phyloP scores from a whole-genome alignment of 257 asterid genomes.

The Solanum bulbocastanum region DNA sequence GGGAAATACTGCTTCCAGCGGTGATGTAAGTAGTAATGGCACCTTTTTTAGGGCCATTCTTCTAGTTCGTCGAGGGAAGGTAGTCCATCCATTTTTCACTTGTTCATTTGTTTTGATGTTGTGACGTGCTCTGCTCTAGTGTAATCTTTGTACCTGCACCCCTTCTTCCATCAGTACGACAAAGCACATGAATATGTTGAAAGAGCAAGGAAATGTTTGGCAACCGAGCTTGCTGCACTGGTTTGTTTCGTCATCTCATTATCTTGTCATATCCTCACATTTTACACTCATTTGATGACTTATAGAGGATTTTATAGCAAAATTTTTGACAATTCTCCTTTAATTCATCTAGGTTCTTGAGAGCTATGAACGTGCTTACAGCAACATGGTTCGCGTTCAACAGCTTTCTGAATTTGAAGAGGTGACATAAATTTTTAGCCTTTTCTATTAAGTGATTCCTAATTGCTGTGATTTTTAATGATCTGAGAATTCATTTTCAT shows the following conservation, averaged over 20 bases:
- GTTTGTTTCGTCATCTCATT: slow-evolving; percentile 42
- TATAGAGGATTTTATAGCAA: neutral
- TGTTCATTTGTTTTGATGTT: slow-evolving; percentile 1
- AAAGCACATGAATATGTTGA: slow-evolving; percentile 93
- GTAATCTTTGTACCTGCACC: neutral
- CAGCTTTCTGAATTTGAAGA: slow-evolving; percentile 94
- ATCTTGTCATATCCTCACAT: neutral
- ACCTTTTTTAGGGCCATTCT: slow-evolving; percentile 82
- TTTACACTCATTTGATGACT: neutral
- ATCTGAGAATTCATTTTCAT: slow-evolving; percentile 1
- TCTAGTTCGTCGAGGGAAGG: slow-evolving; percentile 87
- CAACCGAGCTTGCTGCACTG: slow-evolving; percentile 98
- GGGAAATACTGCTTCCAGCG: slow-evolving; percentile 90
- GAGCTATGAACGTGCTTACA: slow-evolving; percentile 94
- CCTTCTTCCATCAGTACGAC: slow-evolving; percentile 47
- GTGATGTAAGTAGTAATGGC: slow-evolving; percentile 93
- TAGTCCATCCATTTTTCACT: slow-evolving; percentile 9
- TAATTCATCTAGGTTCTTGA: slow-evolving; percentile 65
- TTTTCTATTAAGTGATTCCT: neutral
- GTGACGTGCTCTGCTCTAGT: neutral
- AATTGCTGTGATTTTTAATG: neutral
- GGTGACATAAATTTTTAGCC: slow-evolving; percentile 22
- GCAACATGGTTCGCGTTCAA: slow-evolving; percentile 95
- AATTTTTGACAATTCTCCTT: neutral
- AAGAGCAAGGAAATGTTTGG: slow-evolving; percentile 92